Evolutionary conservation across 768 basidiomycete genomes (phyloP).

Genomic region (Boletellus emodensis): DNA sequence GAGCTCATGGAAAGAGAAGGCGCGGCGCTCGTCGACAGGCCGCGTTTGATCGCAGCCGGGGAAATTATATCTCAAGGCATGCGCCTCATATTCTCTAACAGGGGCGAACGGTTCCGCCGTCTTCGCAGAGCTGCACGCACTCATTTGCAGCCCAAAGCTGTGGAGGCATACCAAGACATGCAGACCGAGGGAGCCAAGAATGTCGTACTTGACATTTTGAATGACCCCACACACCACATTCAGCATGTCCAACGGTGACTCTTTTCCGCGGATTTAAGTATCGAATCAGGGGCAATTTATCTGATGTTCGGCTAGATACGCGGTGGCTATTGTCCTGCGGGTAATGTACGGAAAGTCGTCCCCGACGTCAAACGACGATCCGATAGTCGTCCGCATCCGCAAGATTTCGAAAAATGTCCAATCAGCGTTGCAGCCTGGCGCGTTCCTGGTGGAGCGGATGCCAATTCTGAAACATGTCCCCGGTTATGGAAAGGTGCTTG

Average conservation of each 20-base stretch:
- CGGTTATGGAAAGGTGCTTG: slow-evolving; percentile 39
- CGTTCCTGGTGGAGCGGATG: slow-evolving; percentile 50
- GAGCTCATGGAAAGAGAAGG: slow-evolving; percentile 63
- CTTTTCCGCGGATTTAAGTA: not conserved
- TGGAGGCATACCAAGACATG: slow-evolving; percentile 42
- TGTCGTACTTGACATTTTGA: slow-evolving; percentile 17
- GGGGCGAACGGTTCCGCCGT: slow-evolving; percentile 52
- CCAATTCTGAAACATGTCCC: slow-evolving; percentile 46
- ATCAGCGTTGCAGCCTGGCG: slow-evolving; percentile 37
- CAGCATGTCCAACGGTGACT: slow-evolving; percentile 12
- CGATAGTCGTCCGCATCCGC: slow-evolving; percentile 16
- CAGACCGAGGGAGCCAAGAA: slow-evolving; percentile 32
- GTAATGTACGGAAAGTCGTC: slow-evolving; percentile 26
- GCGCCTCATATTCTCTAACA: slow-evolving; percentile 44
- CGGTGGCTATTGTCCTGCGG: slow-evolving; percentile 19
- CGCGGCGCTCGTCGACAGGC: slow-evolving; percentile 46
- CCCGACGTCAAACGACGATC: slow-evolving; percentile 15
- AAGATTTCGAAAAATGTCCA: slow-evolving; percentile 21
- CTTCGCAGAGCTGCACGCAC: slow-evolving; percentile 51
- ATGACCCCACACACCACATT: slow-evolving; percentile 10
- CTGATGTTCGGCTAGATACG: slow-evolving; percentile 14
- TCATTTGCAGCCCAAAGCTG: slow-evolving; percentile 48
- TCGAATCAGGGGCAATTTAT: not conserved
- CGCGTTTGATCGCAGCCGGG: slow-evolving; percentile 45
- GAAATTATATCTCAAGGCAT: slow-evolving; percentile 54